Evolutionary conservation across 1,139 yeast species (phyloP).

Genomic region (Candida glucosophila): DNA sequence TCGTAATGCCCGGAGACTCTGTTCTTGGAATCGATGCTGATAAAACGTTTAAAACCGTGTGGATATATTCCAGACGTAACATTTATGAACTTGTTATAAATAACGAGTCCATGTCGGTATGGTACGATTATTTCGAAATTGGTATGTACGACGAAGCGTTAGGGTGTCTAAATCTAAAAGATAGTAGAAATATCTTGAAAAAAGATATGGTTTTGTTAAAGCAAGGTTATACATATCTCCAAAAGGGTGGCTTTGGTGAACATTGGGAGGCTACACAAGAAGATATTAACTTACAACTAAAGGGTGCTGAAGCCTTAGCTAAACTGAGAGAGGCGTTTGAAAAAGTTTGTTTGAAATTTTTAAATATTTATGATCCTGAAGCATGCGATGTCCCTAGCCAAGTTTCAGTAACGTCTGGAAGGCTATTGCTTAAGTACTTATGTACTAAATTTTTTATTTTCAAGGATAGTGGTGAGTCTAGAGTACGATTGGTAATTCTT

Average conservation of each 20-base stretch:
- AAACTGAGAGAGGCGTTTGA: conserved; percentile 64
- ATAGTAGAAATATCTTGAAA: conserved; percentile 18
- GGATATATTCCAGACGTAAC: conserved; percentile 12
- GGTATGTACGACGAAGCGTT: conserved; percentile 67
- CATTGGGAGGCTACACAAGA: conserved; percentile 11
- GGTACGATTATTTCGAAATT: conserved; percentile 62
- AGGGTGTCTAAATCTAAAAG: conserved; percentile 25
- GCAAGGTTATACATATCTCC: conserved; percentile 54
- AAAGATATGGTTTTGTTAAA: conserved; percentile 49
- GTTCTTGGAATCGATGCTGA: conserved; percentile 58
- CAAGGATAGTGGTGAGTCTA: conserved; percentile 24
- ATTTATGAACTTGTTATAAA: conserved; percentile 47
- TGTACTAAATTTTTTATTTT: conserved; percentile 38
- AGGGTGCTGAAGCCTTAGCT: conserved; percentile 63
- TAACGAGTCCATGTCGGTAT: conserved; percentile 65
- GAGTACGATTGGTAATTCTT: conserved; percentile 53
- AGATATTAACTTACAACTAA: conserved; percentile 16
- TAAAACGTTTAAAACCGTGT: conserved; percentile 22
- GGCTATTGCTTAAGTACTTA: conserved; percentile 47
- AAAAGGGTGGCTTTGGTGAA: conserved; percentile 34
- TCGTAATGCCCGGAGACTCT: conserved; percentile 19
- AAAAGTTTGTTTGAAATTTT: conserved; percentile 53
- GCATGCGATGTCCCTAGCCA: conserved; percentile 6
- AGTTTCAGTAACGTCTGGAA: conserved; percentile 19
- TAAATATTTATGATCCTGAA: conserved; percentile 27